These are phyloP conservation scores for Perkinsus olseni DNA, from an alignment of 169 alveolate genomes.

Conservation along the genomic window DNA sequence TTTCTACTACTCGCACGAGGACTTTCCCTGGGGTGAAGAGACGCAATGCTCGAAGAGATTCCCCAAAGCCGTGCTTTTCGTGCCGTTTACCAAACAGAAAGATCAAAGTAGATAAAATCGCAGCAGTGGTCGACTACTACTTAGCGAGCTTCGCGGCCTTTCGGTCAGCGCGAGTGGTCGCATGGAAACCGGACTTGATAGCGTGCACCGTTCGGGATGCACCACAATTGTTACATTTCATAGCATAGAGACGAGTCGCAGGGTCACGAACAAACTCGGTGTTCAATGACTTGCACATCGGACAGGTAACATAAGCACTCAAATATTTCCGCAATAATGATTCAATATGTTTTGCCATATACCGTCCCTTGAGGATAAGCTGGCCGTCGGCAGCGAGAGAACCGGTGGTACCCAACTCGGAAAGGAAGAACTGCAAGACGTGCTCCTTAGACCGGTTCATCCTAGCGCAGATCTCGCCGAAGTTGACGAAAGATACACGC, in stretches of 20 bases:
- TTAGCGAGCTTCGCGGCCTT: constrained; percentile 65
- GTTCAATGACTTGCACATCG: constrained; percentile 82
- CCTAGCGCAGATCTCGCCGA: constrained; percentile 75
- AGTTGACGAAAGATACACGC: constrained; percentile 85
- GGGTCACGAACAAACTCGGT: constrained; percentile 81
- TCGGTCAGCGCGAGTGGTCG: constrained; percentile 81
- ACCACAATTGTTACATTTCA: constrained; percentile 86
- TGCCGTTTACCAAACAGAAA: background rate
- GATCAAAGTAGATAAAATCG: constrained; percentile 1
- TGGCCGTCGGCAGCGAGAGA: constrained; percentile 76
- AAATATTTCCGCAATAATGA: constrained; percentile 78
- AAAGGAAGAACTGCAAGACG: constrained; percentile 80
- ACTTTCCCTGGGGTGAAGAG: background rate
- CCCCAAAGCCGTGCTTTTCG: constrained; percentile 10
- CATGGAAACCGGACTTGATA: constrained; percentile 86
- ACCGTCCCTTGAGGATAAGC: constrained; percentile 81
- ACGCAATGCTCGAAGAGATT: background rate
- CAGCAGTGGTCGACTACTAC: background rate
- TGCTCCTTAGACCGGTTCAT: constrained; percentile 86
- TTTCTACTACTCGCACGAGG: constrained; percentile 1
- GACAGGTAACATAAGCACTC: constrained; percentile 83
- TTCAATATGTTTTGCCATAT: constrained; percentile 84
- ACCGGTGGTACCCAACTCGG: constrained; percentile 80
- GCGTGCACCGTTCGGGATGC: constrained; percentile 83
- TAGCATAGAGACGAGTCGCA: constrained; percentile 74